These are phyloP conservation scores for Phaseolus coccineus DNA, from an alignment of 331 rosid genomes.

Conservation along the genomic window DNA sequence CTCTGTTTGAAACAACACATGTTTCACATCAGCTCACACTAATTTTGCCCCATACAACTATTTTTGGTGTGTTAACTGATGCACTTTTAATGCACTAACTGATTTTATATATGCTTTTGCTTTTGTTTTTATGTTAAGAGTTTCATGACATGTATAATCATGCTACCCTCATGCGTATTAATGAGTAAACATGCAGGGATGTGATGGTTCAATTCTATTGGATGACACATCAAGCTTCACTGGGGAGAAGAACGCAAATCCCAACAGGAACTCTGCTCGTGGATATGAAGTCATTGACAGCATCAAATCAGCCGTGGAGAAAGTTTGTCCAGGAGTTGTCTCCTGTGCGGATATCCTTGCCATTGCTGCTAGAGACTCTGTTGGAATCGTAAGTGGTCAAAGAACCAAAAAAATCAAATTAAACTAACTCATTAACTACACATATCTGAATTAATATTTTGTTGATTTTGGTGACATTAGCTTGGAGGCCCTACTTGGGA, in stretches of 20 bases:
- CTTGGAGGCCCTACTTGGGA: conserved; percentile 90
- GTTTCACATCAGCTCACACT: neutral
- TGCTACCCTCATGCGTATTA: neutral
- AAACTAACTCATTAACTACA: neutral
- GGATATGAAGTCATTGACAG: conserved; percentile 81
- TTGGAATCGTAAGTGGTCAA: conserved; percentile 52
- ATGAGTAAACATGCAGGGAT: conserved; percentile 59
- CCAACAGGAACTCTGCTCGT: conserved; percentile 79
- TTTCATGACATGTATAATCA: neutral
- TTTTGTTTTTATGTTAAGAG: neutral
- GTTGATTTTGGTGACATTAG: conserved; percentile 42
- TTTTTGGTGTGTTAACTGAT: neutral
- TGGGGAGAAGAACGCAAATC: conserved; percentile 86
- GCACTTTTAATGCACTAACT: neutral
- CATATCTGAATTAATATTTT: neutral
- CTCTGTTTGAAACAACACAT: neutral
- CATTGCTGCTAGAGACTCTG: conserved; percentile 78
- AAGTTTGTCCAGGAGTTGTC: conserved; percentile 79
- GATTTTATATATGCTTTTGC: neutral
- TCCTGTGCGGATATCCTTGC: conserved; percentile 93
- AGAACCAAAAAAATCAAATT: neutral
- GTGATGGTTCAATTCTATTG: conserved; percentile 87
- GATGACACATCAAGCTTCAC: conserved; percentile 84
- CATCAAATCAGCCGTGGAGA: conserved; percentile 82
- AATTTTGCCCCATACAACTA: neutral